Base-by-base conservation (phyloP, 257 asterid species). In the Nyctanthes arbortristis region DNA sequence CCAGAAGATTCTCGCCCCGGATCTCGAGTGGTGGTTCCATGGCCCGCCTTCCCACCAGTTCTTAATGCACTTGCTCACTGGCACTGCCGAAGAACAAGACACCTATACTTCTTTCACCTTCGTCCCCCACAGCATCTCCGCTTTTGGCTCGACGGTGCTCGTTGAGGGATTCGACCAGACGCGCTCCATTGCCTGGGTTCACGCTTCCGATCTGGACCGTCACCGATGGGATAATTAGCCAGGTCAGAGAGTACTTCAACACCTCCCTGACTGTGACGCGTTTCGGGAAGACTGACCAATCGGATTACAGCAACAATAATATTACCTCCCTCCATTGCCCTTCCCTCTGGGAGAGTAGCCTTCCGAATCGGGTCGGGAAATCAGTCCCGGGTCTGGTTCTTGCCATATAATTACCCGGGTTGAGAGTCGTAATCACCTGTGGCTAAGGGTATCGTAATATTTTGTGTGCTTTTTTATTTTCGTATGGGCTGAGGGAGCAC, bases 11-110 rank as follows among this genome's bases (percentile, higher is more conserved):
- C 89, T 94, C 61, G 92, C 93, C 81, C 56, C 96, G 28, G 99
- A 94, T 71, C 95, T 94, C 75, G 99, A 94, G 97, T 94, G 99
- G 99, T 94, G 99, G 99, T 94, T 94, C 89, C 99, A 94, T 68
- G 99, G 97, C 74, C 99, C 99, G 27, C 99, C 99, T 8, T 75
- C 97, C 3, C 86, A 91, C 87, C 99, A 94, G 82, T 91, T 80
- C 84, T 88, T 91, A 89, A 94, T 91, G 99, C 96, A 87, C 87
- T 80, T 91, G 9, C 91, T 94, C 71, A 94, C 99, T 78, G 99
- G 99, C 69, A 61, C 81, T 28, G 73, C 68, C 20, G 71, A n/a
- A n/a, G n/a, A 83, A 12, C 55, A 81, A 43, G 82, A 78, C 14
- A 54, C 82, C 63, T 70, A 67, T 55, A 11, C 30, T 14, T 18